Percentiles rank a stretch among this genome's conserved stretches.
phyloP scores from a whole-genome alignment of 768 basidiomycete genomes.

The Pulveroboletus sp. region DNA sequence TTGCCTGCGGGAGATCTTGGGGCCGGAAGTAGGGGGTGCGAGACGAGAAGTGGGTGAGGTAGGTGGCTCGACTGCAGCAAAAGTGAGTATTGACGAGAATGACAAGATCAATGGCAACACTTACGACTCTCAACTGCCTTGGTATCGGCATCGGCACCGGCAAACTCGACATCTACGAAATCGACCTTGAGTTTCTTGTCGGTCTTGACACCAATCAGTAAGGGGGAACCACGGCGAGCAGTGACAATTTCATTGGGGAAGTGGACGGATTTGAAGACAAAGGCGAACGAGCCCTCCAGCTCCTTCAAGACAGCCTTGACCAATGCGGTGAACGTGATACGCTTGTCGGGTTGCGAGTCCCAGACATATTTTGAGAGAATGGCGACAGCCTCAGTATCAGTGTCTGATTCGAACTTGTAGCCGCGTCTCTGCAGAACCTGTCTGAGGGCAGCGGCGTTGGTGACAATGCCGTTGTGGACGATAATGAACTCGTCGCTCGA shows the following conservation, averaged over 20 bases:
- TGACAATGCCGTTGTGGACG: slow-evolving; percentile 99
- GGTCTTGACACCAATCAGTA: slow-evolving; percentile 97
- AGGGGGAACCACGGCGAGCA: slow-evolving; percentile 93
- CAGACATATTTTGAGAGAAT: slow-evolving; percentile 95
- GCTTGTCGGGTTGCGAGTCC: slow-evolving; percentile 85
- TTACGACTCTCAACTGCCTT: slow-evolving; percentile 40
- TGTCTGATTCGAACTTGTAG: slow-evolving; percentile 90
- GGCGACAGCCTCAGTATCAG: slow-evolving; percentile 96
- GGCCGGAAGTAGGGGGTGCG: slow-evolving; percentile 52
- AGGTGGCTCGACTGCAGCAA: slow-evolving; percentile 37
- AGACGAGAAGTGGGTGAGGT: slow-evolving; percentile 60
- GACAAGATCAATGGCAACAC: slow-evolving; percentile 10
- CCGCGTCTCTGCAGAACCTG: slow-evolving; percentile 94
- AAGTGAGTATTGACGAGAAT: slow-evolving; percentile 1
- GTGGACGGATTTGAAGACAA: slow-evolving; percentile 96
- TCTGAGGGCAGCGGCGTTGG: slow-evolving; percentile 83
- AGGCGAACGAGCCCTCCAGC: slow-evolving; percentile 97
- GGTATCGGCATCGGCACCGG: slow-evolving; percentile 60
- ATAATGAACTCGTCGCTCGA: slow-evolving; percentile 77
- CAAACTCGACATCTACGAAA: slow-evolving; percentile 97
- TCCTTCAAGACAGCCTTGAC: slow-evolving; percentile 96
- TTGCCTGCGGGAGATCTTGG: slow-evolving; percentile 88
- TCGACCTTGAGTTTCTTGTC: slow-evolving; percentile 99
- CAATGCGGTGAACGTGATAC: slow-evolving; percentile 82
- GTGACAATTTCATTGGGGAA: slow-evolving; percentile 96